These are phyloP conservation scores for Phytopythium montanum DNA, from an alignment of 352 stramenopile genomes.

Conservation along the genomic window DNA sequence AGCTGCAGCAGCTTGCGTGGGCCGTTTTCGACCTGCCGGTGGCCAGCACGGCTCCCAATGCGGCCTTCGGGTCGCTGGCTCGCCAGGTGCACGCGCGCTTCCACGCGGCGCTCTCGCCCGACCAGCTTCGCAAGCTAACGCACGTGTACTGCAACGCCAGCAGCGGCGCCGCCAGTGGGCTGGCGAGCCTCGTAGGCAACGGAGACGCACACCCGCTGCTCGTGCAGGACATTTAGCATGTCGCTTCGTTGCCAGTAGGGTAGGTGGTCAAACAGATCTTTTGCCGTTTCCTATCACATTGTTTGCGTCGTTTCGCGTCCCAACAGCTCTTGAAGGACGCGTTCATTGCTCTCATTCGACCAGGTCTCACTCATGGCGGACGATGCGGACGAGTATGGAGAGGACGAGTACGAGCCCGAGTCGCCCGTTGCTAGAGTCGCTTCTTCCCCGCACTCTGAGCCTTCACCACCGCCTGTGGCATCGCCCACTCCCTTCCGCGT, in stretches of 20 bases:
- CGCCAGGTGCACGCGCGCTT: conserved; percentile 41
- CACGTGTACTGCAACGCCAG: conserved; percentile 61
- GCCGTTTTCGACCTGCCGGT: conserved; percentile 54
- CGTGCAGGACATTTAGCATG: neutral
- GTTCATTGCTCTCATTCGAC: neutral
- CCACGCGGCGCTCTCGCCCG: conserved; percentile 24
- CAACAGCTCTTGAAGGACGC: neutral
- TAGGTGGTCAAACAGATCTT: no score
- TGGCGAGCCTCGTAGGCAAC: conserved; percentile 5
- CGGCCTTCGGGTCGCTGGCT: conserved; percentile 32
- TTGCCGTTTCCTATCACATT: neutral
- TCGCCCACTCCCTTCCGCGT: neutral
- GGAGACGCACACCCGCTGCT: conserved; percentile 7
- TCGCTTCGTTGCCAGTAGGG: neutral
- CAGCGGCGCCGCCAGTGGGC: conserved; percentile 1
- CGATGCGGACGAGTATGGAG: conserved; percentile 20
- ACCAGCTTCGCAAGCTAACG: conserved; percentile 56
- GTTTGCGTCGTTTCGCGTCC: neutral
- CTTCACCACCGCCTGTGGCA: neutral
- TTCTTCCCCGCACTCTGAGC: neutral
- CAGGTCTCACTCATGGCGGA: conserved; percentile 4
- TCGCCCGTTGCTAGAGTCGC: conserved; percentile 9
- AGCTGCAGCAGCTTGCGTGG: conserved; percentile 55
- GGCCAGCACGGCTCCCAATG: conserved; percentile 27
- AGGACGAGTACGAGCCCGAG: conserved; percentile 30